Evolutionary conservation across 164 flowering plant species (phyloP), one percentile per base, ranked within the genome.

Genomic region (Hamamelis virginiana): DNA sequence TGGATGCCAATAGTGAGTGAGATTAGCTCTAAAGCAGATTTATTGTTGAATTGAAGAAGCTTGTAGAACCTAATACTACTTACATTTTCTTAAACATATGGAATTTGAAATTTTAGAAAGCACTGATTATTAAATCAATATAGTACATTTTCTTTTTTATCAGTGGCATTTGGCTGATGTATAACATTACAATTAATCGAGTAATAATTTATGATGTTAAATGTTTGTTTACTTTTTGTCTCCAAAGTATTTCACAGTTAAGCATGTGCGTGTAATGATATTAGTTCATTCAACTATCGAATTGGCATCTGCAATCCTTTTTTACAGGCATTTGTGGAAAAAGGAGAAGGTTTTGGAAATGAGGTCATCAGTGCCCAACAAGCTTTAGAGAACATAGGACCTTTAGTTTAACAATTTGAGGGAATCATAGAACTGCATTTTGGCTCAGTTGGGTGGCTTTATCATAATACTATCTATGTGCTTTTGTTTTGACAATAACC

Each of bases 331-430:
- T 84, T 86, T 25, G 6, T 51, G 60, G 87, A 73, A 46, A 82
- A 75, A 9, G 83, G 46, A 16, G 78, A 80, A 25, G 67, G 70
- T 57, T 73, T 83, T 70, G 75, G 72, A 62, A 80, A 81, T 66
- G 88, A 79, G 73, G 80, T 87, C 16, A 72, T 89, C 15, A 91
- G 97, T 85, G 99, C 92, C 27, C 80, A 92, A 74, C 72, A 89
- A 74, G 96, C 96, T 44, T 22, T 55, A 14, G 12, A 13, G 9
- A 22, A 55, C 59, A 23, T 55, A 8, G 10, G 18, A 38, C 45
- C 21, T n/a, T 16, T 16, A 16, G 12, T 59, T 41, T 16, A 10
- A 59, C 22, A 5, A 4, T 22, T 55, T 23, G 12, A 4, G 5
- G 12, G 22, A 8, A 55, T 55, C 14, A 9, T 14, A 33, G 41